Evolutionary conservation across 2,329 filamentous ascomycete species (phyloP), one percentile per base, ranked within the genome.

Genomic region (Colletotrichum tamarilloi): DNA sequence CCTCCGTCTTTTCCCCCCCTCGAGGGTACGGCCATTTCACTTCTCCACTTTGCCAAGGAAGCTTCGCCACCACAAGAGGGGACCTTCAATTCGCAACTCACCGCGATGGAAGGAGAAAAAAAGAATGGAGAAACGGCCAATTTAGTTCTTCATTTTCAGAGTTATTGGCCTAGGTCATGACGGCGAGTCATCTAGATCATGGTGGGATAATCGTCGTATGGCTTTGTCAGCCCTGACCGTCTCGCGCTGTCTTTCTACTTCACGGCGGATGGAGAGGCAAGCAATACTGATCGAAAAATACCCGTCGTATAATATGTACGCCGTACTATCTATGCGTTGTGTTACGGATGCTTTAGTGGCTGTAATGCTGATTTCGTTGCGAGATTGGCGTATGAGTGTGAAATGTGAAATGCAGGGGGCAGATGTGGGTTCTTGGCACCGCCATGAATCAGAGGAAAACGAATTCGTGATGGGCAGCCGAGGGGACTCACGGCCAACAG

Each of bases 21-120:
- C 42, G 16, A 49, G 19, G 42, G 42, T 49, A 49, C 42, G 19
- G 19, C 66, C 58, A 59, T 63, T 28, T 53, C 22, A 11, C 12
- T 26, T 35, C 30, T 22, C 67, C 53, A 69, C 62, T 52, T 65
- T 67, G 71, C 71, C 71, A 73, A 73, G 71, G 67, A 62, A 73
- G 71, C 71, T 73, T 73, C 71, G 71, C 71, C 71, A 71, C 71
- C 60, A 71, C 67, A 32, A 46, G 42, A 46, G 42, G 42, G 67
- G 56, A 57, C 26, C 35, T 42, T 42, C 35, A 42, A 42, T 42
- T 35, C 46, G 26, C 42, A 28, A 35, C 26, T 24, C 16, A 28
- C 11, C 53, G 14, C 46, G 9, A 32, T 32, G 32, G 22, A 16
- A 42, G 38, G 16, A 30, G 49, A 14, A 5, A n/a, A n/a, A n/a